A percentile compares a stretch with the other conserved stretches of the same genome.
Conservation (phyloP, 2,329 filamentous ascomycete species). For the Colletotrichum spinosum region DNA sequence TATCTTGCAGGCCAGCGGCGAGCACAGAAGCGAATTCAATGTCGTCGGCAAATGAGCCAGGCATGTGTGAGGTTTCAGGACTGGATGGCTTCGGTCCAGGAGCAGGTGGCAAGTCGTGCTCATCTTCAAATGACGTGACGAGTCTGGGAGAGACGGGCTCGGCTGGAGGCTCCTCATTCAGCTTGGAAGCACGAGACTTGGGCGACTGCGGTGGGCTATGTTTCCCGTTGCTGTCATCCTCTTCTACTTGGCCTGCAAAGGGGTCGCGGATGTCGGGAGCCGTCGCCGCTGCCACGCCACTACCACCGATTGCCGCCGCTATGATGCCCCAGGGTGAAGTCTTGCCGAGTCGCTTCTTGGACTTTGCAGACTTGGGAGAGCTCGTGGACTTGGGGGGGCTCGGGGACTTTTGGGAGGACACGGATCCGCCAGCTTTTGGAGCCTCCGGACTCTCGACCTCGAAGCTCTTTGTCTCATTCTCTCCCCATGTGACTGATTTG, state of each 20-base stretch:
- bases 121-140: constrained; percentile 49
- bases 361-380: constrained; percentile 39
- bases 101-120: constrained; percentile 59
- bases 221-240: constrained; percentile 23
- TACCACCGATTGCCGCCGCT: constrained; percentile 61
- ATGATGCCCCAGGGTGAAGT: constrained; percentile 64
- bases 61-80: constrained; percentile 64
- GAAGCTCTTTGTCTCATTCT: constrained; percentile 73
- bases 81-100: constrained; percentile 69
- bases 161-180: not conserved
- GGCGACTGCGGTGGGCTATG: constrained; percentile 35
- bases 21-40: constrained; percentile 77
- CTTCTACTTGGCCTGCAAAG: constrained; percentile 33
- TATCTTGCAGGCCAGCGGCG: constrained; percentile 75
- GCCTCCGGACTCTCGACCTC: constrained; percentile 69
- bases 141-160: constrained; percentile 5
- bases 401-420: constrained; percentile 37
- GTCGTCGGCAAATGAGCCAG: constrained; percentile 75
- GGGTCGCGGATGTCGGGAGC: constrained; percentile 40
- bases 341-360: constrained; percentile 49
- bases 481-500: constrained; percentile 73
- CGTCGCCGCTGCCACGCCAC: constrained; percentile 47
- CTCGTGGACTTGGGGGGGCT: constrained; percentile 31
- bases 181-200: constrained; percentile 38
- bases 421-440: constrained; percentile 47